Conservation (phyloP, 1,139 yeast species). For the Taiozyma sp. region DNA sequence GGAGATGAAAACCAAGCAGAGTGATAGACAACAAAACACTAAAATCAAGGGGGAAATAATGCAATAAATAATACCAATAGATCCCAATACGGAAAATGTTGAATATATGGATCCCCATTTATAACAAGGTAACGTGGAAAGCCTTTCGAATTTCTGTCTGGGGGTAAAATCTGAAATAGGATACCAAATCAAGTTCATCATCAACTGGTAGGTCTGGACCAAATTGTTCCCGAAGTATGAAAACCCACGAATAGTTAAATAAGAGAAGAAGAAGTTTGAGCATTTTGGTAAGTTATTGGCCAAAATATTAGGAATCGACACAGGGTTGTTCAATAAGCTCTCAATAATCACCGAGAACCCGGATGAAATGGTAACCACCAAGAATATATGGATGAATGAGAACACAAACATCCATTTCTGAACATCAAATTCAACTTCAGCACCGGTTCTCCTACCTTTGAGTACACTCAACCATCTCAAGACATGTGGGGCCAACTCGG, state of each 20-base stretch:
- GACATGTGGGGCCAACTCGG: slow-evolving; percentile 46
- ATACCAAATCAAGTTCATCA: slow-evolving; percentile 34
- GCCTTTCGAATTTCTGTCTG: slow-evolving; percentile 43
- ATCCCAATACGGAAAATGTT: slow-evolving; percentile 64
- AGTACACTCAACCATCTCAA: slow-evolving; percentile 44
- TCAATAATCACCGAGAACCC: slow-evolving; percentile 66
- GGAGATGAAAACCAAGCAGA: slow-evolving; percentile 51
- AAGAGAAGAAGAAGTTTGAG: slow-evolving; percentile 76
- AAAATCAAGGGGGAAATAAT: slow-evolving; percentile 75
- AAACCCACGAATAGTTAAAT: slow-evolving; percentile 64
- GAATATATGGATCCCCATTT: slow-evolving; percentile 82
- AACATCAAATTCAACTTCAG: slow-evolving; percentile 51
- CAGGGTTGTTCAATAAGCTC: slow-evolving; percentile 63
- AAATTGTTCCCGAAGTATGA: slow-evolving; percentile 67
- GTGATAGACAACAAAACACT: slow-evolving; percentile 53
- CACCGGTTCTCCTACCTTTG: slow-evolving; percentile 50
- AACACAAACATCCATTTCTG: slow-evolving; percentile 68
- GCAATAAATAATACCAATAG: slow-evolving; percentile 72
- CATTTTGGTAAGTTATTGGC: slow-evolving; percentile 78
- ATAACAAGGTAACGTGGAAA: slow-evolving; percentile 39
- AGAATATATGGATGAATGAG: slow-evolving; percentile 71
- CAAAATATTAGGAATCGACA: slow-evolving; percentile 60
- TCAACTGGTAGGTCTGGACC: slow-evolving; percentile 45
- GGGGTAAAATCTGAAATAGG: slow-evolving; percentile 50
- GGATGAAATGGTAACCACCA: slow-evolving; percentile 81